Evolutionary conservation across 2,329 filamentous ascomycete genomes (phyloP).

Genomic region (Pseudogymnoascus sp.): DNA sequence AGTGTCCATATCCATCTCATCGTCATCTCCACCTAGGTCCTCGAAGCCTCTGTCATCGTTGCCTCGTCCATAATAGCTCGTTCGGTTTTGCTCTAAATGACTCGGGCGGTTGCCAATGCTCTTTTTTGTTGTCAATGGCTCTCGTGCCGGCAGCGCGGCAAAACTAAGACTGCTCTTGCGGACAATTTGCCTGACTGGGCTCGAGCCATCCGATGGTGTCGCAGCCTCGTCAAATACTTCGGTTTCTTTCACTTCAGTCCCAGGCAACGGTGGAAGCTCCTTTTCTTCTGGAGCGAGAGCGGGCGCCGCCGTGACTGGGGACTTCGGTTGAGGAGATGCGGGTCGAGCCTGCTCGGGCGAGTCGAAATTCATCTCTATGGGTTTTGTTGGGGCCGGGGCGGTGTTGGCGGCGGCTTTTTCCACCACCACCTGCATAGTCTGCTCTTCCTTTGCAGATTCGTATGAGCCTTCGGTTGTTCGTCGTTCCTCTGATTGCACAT

Average conservation of each 20-base stretch:
- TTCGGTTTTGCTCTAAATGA: conserved; percentile 64
- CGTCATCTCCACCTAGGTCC: conserved; percentile 36
- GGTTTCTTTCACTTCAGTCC: neutral
- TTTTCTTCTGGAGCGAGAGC: neutral
- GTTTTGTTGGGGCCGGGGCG: neutral
- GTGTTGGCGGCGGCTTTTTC: conserved; percentile 10
- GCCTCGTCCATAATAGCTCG: conserved; percentile 65
- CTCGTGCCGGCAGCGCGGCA: conserved; percentile 81
- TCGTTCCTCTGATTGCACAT: conserved; percentile 18
- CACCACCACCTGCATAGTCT: conserved; percentile 24
- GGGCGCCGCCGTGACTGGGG: neutral
- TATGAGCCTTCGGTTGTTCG: conserved; percentile 29
- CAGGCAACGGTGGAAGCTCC: neutral
- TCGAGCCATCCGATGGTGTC: conserved; percentile 63
- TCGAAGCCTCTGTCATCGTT: conserved; percentile 50
- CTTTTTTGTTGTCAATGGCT: conserved; percentile 77
- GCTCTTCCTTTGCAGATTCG: conserved; percentile 37
- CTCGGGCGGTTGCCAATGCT: conserved; percentile 68
- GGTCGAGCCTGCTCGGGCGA: neutral
- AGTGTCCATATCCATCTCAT: conserved; percentile 45
- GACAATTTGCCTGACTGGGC: conserved; percentile 66
- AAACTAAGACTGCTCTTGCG: conserved; percentile 95
- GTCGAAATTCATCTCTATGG: conserved; percentile 1
- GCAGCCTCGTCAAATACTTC: conserved; percentile 11
- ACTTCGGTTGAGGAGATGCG: neutral